Evolutionary conservation across 148 eudicot genomes (phyloP).

Genomic region (Nepenthes mirabilis): DNA sequence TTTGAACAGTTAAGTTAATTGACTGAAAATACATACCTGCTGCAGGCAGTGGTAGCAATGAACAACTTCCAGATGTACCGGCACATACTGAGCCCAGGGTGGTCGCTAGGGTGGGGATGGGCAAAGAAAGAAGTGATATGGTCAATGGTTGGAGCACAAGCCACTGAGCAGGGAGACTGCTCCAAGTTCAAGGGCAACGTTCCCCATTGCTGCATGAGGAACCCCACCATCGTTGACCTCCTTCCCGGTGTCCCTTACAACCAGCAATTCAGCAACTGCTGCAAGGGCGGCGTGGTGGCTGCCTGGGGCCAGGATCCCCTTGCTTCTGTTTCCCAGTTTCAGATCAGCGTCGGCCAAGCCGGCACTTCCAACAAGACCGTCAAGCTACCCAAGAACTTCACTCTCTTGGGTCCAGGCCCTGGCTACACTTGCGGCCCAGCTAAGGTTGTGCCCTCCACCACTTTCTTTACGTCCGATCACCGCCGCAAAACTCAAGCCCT

Average conservation of each 20-base stretch:
- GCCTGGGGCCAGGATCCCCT: conserved; percentile 77
- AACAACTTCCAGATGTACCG: conserved; percentile 86
- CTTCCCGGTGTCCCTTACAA: conserved; percentile 75
- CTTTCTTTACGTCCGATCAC: conserved; percentile 38
- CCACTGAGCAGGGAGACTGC: conserved; percentile 90
- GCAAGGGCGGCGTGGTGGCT: conserved; percentile 65
- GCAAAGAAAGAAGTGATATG: conserved; percentile 89
- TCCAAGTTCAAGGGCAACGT: conserved; percentile 76
- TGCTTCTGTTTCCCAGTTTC: conserved; percentile 53
- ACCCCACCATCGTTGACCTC: conserved; percentile 66
- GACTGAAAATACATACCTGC: neutral
- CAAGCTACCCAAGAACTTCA: conserved; percentile 68
- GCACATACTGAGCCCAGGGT: conserved; percentile 67
- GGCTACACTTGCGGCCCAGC: conserved; percentile 98
- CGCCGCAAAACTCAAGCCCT: conserved; percentile 76
- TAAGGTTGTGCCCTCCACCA: conserved; percentile 69
- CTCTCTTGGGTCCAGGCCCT: conserved; percentile 77
- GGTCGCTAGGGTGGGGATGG: conserved; percentile 93
- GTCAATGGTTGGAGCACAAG: conserved; percentile 78
- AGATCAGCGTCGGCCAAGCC: conserved; percentile 73
- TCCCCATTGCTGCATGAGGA: conserved; percentile 78
- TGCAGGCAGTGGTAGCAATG: conserved; percentile 64
- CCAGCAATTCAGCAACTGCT: conserved; percentile 71
- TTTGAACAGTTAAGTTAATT: too few species aligned
- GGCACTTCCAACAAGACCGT: conserved; percentile 73